A percentile compares a stretch with the other conserved stretches of the same genome.
Evolutionary conservation across 2,329 filamentous ascomycete genomes (phyloP).

Genomic region (Hypoxylon sp.): DNA sequence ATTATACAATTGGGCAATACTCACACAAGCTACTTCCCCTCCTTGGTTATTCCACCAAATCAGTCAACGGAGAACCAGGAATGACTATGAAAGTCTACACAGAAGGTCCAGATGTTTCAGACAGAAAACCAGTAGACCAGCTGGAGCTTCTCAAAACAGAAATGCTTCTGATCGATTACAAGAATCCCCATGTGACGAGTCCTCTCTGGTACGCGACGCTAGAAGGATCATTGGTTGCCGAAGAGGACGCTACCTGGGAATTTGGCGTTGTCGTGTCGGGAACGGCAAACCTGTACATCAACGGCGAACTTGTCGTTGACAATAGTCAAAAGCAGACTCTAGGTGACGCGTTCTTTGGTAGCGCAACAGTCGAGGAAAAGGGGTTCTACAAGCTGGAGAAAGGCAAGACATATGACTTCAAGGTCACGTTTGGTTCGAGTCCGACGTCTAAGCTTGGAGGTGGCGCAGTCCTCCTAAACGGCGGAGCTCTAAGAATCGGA

Average conservation of each 20-base stretch:
- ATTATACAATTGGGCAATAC: conserved; percentile 71
- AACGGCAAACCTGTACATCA: conserved; percentile 73
- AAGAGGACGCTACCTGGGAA: conserved; percentile 71
- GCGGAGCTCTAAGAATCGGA: conserved; percentile 72
- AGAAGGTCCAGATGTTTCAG: conserved; percentile 62
- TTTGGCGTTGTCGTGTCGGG: conserved; percentile 75
- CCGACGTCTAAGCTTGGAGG: conserved; percentile 66
- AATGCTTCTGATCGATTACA: conserved; percentile 63
- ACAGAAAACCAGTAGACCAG: conserved; percentile 64
- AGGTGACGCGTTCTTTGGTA: conserved; percentile 74
- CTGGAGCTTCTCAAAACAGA: conserved; percentile 62
- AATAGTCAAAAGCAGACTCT: conserved; percentile 72
- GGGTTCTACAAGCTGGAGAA: conserved; percentile 68
- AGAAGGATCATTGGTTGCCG: conserved; percentile 69
- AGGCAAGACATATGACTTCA: conserved; percentile 68
- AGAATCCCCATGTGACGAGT: conserved; percentile 64
- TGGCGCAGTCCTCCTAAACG: conserved; percentile 65
- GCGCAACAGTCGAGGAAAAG: conserved; percentile 72
- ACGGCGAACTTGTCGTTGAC: conserved; percentile 72
- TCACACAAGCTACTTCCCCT: conserved; percentile 73
- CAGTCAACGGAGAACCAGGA: conserved; percentile 64
- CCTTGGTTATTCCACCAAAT: conserved; percentile 64
- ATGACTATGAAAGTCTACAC: conserved; percentile 73
- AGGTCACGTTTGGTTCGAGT: conserved; percentile 70
- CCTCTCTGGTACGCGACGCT: conserved; percentile 70